Percentiles rank a stretch among this genome's conserved stretches.
phyloP scores from a whole-genome alignment of 306 rosid genomes.

The Dryas alaskensis region DNA sequence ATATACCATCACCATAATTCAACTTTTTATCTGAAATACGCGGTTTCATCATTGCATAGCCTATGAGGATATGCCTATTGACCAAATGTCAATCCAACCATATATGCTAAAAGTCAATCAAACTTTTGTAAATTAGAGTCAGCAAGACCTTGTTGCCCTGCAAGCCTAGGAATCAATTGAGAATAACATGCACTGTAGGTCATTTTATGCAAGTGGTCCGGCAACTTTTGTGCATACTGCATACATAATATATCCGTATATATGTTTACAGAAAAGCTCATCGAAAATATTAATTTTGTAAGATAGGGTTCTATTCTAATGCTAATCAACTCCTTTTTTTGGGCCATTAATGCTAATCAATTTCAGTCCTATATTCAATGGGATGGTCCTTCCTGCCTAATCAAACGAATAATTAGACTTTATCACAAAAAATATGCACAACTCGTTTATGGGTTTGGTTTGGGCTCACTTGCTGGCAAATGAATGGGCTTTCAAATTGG shows the following conservation, averaged over 20 bases:
- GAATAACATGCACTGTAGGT: not conserved
- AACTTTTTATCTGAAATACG: not conserved
- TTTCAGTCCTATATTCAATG: not conserved
- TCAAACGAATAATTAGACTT: too few relatives aligned
- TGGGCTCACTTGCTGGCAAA: not conserved
- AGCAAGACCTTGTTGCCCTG: not conserved
- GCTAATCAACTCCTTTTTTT: too few relatives aligned
- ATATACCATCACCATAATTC: not conserved
- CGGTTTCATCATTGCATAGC: not conserved
- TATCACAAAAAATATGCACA: too few relatives aligned
- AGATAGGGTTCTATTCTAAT: not conserved
- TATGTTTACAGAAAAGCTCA: not conserved
- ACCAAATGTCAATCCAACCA: constrained; percentile 1
- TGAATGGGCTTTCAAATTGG: not conserved
- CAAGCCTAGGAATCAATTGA: not conserved
- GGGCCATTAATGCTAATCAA: not conserved
- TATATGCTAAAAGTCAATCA: not conserved
- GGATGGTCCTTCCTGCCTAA: not conserved
- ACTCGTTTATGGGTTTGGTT: too few relatives aligned
- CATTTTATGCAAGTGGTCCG: constrained; percentile 1
- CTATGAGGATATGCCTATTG: not conserved
- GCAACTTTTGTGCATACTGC: not conserved
- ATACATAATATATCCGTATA: not conserved
- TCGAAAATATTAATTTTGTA: not conserved
- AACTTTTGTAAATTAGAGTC: not conserved